These are phyloP conservation scores for Mortierella sp. DNA, from an alignment of 371 early-diverging fungal genomes.

Conservation along the genomic window DNA sequence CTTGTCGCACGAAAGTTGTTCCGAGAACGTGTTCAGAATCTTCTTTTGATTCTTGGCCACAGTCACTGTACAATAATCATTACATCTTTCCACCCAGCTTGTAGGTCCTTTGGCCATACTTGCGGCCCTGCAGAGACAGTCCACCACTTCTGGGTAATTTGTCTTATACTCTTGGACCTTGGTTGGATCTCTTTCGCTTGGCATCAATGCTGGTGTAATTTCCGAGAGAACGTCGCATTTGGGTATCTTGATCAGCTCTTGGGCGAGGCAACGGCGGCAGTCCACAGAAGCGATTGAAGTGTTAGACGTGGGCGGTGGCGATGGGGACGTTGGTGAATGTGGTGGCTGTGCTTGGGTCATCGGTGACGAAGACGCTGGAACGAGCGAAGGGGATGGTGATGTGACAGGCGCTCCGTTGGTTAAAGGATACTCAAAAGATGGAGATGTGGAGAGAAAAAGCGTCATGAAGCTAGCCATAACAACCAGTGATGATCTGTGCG, in stretches of 20 bases:
- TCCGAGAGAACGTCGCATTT: constrained; percentile 46
- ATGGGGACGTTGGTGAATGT: neutral
- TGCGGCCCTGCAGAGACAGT: constrained; percentile 15
- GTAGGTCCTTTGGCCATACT: neutral
- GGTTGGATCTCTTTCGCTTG: neutral
- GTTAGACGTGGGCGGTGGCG: neutral
- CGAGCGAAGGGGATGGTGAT: no score
- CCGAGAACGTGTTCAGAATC: neutral
- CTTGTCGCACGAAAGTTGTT: constrained; percentile 5
- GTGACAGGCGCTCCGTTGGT: no score
- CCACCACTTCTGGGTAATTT: constrained; percentile 8
- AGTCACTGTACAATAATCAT: constrained; percentile 1
- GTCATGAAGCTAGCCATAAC: no score
- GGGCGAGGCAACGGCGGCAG: constrained; percentile 39
- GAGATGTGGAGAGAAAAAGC: no score
- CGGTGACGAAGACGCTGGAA: no score
- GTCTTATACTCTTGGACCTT: constrained; percentile 19
- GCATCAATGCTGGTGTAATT: neutral
- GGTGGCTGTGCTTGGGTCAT: no score
- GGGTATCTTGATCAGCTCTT: constrained; percentile 56
- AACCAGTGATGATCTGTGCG: no score
- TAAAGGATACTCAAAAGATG: no score
- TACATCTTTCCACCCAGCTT: constrained; percentile 10
- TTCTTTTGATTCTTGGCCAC: constrained; percentile 4
- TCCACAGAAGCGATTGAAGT: neutral